These are phyloP conservation scores for Saccharum spontaneum DNA, from an alignment of 176 grass and related monocot genomes.

Conservation along the genomic window DNA sequence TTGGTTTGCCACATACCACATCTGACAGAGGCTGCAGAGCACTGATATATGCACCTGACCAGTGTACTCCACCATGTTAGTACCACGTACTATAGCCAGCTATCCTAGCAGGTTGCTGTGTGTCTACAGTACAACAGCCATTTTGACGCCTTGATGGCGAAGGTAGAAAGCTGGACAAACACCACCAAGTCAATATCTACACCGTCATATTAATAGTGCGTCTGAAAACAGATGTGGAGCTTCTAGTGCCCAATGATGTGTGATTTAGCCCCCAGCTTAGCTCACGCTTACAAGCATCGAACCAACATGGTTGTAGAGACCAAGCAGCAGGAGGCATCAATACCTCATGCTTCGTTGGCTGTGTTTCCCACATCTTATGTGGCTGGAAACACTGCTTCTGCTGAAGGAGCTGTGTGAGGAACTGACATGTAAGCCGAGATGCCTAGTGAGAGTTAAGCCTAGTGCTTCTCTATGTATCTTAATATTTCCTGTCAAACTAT, in stretches of 20 bases:
- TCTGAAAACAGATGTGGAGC: neutral
- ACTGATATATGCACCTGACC: no score
- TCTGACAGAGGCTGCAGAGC: no score
- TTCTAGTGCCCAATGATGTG: neutral
- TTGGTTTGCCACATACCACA: no score
- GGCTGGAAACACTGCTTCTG: neutral
- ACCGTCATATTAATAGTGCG: neutral
- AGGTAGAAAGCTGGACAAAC: no score
- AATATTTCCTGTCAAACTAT: no score
- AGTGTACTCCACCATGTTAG: no score
- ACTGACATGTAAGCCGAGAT: neutral
- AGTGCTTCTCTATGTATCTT: no score
- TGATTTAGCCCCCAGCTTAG: neutral
- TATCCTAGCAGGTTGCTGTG: no score
- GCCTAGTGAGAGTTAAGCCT: neutral
- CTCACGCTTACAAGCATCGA: neutral
- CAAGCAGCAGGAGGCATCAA: neutral
- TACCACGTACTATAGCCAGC: no score
- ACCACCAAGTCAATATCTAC: neutral
- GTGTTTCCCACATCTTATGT: neutral
- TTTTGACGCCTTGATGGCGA: no score
- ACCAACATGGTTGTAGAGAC: neutral
- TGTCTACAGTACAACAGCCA: no score
- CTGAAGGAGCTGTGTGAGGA: neutral
- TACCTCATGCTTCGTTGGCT: neutral